phyloP scores from a whole-genome alignment of 192 early-diverging fungal genomes.

The Polychytrium aggregatum region DNA sequence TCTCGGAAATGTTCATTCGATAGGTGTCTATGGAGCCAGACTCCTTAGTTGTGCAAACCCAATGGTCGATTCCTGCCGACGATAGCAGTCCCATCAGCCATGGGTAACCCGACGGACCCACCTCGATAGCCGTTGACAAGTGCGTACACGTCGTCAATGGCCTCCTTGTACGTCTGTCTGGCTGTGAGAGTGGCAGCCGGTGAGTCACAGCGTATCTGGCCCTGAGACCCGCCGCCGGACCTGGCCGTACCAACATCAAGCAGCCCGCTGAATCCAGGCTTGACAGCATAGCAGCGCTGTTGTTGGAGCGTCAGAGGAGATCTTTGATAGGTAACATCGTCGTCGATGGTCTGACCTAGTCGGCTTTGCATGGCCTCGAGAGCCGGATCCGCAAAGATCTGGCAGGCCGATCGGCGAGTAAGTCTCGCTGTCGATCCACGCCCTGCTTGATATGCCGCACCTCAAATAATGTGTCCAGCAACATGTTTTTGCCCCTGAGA shows the following conservation, averaged over 20 bases:
- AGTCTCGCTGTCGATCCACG: too few species aligned
- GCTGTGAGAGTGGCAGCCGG: constrained; percentile 17
- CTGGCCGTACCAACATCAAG: constrained; percentile 63
- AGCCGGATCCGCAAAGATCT: constrained; percentile 26
- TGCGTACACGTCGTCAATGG: constrained; percentile 58
- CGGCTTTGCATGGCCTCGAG: constrained; percentile 29
- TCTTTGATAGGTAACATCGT: constrained; percentile 60
- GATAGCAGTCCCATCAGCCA: too few species aligned
- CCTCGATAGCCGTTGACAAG: constrained; percentile 24
- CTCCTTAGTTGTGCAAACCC: too few species aligned
- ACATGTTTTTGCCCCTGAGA: too few species aligned
- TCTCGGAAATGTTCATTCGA: too few species aligned
- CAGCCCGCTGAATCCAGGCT: constrained; percentile 69
- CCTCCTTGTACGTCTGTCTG: constrained; percentile 68
- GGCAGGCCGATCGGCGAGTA: neutral
- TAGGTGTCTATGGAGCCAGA: too few species aligned
- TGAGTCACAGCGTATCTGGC: neutral
- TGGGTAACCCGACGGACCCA: too few species aligned
- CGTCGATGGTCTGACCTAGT: constrained; percentile 49
- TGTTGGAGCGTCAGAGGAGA: constrained; percentile 63
- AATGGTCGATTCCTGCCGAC: too few species aligned
- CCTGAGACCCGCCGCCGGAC: too few species aligned
- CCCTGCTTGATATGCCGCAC: too few species aligned
- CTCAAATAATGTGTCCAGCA: too few species aligned
- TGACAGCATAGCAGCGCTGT: constrained; percentile 80